Evolutionary conservation across 2,329 filamentous ascomycete genomes (phyloP).

Genomic region (Chrysoporthe austroafricana): DNA sequence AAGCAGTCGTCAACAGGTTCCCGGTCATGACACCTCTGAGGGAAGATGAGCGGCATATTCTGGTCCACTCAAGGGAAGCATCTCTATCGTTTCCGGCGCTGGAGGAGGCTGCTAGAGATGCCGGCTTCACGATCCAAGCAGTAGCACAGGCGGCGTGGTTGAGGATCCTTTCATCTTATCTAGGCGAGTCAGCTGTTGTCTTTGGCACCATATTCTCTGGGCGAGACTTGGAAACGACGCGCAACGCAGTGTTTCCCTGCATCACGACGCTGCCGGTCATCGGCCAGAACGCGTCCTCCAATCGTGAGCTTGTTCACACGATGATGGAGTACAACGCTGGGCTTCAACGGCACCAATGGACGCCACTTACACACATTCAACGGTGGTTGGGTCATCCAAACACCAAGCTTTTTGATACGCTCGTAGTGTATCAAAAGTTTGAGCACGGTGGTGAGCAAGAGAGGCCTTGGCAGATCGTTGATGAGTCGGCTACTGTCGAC

Average conservation of each 20-base stretch:
- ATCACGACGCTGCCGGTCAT: slow-evolving; percentile 79
- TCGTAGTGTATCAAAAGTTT: slow-evolving; percentile 80
- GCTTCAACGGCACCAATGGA: slow-evolving; percentile 72
- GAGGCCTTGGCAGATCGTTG: slow-evolving; percentile 60
- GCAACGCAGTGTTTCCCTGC: slow-evolving; percentile 71
- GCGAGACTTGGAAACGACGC: slow-evolving; percentile 63
- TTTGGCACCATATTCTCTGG: slow-evolving; percentile 85
- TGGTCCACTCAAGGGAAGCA: slow-evolving; percentile 44
- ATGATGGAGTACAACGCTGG: slow-evolving; percentile 69
- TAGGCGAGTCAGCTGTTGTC: slow-evolving; percentile 72
- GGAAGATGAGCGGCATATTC: slow-evolving; percentile 39
- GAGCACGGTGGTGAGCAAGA: slow-evolving; percentile 31
- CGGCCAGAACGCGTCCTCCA: slow-evolving; percentile 57
- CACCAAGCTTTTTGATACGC: slow-evolving; percentile 76
- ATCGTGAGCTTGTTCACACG: slow-evolving; percentile 58
- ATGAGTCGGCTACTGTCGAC: slow-evolving; percentile 73
- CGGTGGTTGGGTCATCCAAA: slow-evolving; percentile 69
- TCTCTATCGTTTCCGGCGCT: slow-evolving; percentile 49
- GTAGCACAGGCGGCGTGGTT: slow-evolving; percentile 80
- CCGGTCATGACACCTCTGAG: slow-evolving; percentile 72
- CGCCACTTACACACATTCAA: slow-evolving; percentile 73
- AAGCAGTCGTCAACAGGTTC: slow-evolving; percentile 68
- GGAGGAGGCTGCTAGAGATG: slow-evolving; percentile 56
- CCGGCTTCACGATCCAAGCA: slow-evolving; percentile 75
- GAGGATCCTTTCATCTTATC: slow-evolving; percentile 73